These are phyloP conservation scores for Canavalia gladiata DNA, from an alignment of 306 rosid genomes.

Conservation along the genomic window DNA sequence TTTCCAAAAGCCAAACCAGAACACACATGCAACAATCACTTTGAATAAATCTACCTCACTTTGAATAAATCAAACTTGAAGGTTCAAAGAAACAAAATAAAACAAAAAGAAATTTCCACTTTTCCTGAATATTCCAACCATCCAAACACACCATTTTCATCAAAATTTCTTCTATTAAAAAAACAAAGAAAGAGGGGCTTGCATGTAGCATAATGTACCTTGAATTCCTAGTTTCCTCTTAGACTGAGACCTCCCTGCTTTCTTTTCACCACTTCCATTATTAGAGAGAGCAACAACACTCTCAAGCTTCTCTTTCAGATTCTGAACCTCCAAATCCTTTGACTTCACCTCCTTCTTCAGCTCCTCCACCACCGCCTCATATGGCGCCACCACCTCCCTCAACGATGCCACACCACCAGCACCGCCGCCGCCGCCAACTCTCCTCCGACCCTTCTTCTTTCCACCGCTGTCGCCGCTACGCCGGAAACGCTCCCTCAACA, in stretches of 20 bases:
- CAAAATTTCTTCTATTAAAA: too few relatives aligned
- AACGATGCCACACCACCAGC: slow-evolving; percentile 52
- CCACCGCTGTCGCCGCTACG: slow-evolving; percentile 46
- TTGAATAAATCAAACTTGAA: slow-evolving; percentile 4
- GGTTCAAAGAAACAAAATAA: slow-evolving; percentile 17
- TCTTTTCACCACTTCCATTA: slow-evolving; percentile 63
- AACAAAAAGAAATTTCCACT: slow-evolving; percentile 27
- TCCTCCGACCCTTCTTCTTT: slow-evolving; percentile 44
- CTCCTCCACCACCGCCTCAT: slow-evolving; percentile 93
- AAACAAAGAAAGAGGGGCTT: background rate
- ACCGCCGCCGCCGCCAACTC: slow-evolving; percentile 23
- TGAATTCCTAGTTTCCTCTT: slow-evolving; percentile 74
- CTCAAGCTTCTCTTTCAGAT: slow-evolving; percentile 85
- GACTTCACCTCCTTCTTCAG: slow-evolving; percentile 83
- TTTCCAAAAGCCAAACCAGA: slow-evolving; percentile 33
- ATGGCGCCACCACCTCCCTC: slow-evolving; percentile 95
- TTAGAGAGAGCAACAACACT: slow-evolving; percentile 53
- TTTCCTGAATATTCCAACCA: slow-evolving; percentile 33
- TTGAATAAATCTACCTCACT: background rate
- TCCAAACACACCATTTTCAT: slow-evolving; percentile 34
- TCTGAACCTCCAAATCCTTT: slow-evolving; percentile 78
- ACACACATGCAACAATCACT: slow-evolving; percentile 46
- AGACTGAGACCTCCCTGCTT: slow-evolving; percentile 69
- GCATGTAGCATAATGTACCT: slow-evolving; percentile 61
- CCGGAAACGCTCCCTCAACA: slow-evolving; percentile 79